Evolutionary conservation across 805 yeast species (phyloP), one percentile per base, ranked within the genome.

Genomic region (Kregervanrija delftensis): DNA sequence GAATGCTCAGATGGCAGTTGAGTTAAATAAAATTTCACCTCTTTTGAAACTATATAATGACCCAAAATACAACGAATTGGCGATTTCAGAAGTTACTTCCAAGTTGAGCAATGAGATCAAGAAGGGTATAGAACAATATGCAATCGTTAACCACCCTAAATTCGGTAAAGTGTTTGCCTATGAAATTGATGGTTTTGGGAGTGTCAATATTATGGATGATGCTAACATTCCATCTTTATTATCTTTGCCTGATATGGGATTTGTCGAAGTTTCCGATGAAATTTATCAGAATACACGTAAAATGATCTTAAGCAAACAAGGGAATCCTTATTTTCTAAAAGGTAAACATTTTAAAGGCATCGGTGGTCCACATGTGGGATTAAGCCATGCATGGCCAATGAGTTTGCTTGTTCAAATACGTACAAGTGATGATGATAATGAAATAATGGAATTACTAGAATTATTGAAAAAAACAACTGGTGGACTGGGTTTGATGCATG

Each of bases 291-390:
- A 85, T 57, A 88, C 96, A 0, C 68, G 96, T 45, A 74, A 71
- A 41, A 84, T 89, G 95, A 68, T 88, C 10, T 64, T 86, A 16
- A 70, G 80, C 2, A 77, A 74, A 44, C 54, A 63, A 5, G 93
- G 93, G 0, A 88, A 88, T 58, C 96, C 96, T 1, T 88, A 86
- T 61, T 88, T 66, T 54, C 65, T 85, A 37, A 60, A 65, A 35
- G 96, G 96, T 0, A 53, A 55, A 4, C 63, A 61, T 49, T 83
- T 89, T 56, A 71, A 74, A 51, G 96, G 96, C 0, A 74, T 89
- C 48, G 96, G 96, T 0, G 96, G 96, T 0, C 96, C 96, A 0
- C 96, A 88, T 60, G 76, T 88, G 36, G 96, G 96, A 1, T 72
- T 83, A 16, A 67, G 71, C 15, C 72, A 81, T 58, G 95, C 95